A percentile compares a stretch with the other conserved stretches of the same genome.
Conservation (phyloP, 78 protist species). For the Chrysochromulina tobinii region DNA sequence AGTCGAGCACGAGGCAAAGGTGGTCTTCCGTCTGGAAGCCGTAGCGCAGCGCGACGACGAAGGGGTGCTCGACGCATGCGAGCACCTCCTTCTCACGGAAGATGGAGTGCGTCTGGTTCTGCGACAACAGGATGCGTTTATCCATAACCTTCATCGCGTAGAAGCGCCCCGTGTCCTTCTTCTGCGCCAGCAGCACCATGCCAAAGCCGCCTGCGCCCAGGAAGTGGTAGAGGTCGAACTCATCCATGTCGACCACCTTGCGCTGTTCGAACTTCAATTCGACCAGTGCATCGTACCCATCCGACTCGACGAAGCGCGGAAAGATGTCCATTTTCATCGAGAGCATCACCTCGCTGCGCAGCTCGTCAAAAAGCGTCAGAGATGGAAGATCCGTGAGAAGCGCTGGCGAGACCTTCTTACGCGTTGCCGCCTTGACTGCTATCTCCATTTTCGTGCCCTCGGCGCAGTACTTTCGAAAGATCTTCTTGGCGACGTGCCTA, state of each 20-base stretch:
- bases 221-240: not conserved
- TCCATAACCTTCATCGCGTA: slow-evolving; percentile 51
- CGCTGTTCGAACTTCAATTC: not conserved
- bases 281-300: not conserved
- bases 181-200: slow-evolving; percentile 31
- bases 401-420: not conserved
- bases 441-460: not conserved
- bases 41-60: slow-evolving; percentile 71
- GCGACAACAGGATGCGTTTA: slow-evolving; percentile 13
- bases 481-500: not conserved
- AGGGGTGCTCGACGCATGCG: slow-evolving; percentile 75
- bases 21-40: slow-evolving; percentile 73
- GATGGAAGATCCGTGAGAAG: not conserved
- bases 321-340: not conserved
- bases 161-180: not conserved
- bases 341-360: not conserved
- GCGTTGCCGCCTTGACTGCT: not conserved
- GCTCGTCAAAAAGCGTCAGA: not conserved
- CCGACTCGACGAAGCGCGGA: not conserved
- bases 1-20: slow-evolving; percentile 46
- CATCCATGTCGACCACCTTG: not conserved
- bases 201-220: slow-evolving; percentile 18
- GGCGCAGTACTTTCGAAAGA: not conserved
- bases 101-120: slow-evolving; percentile 2
- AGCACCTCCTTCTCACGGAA: slow-evolving; percentile 78